Base-by-base conservation (phyloP, 345 rosid species). In the Adansonia digitata region DNA sequence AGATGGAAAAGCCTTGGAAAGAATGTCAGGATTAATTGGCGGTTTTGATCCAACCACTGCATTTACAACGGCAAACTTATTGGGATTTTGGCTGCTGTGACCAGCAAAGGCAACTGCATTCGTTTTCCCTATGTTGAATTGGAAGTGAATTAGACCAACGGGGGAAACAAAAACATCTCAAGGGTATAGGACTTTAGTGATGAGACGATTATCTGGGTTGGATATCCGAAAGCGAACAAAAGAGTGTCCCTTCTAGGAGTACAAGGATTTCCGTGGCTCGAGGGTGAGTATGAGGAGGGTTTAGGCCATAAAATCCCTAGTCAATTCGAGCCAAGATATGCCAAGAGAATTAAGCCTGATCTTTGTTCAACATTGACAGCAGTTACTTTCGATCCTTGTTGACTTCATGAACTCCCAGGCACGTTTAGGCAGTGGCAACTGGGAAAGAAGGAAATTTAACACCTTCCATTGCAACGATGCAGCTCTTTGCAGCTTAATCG, bases 21-120 rank as follows among this genome's bases (percentile, higher is more conserved):
- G 18, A 40, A 40, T 1, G 40, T 40, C 70, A 65, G 70, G 70
- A 69, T 26, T 69, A 18, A 27, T 69, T 39, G 39, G 22, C 5
- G 12, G 14, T 2, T 26, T 27, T 15, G 24, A 48, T 69, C 72
- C 39, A 7, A 68, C 45, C 22, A 68, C 56, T 13, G 37, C 24
- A 26, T 46, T 68, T 17, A 56, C 40, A 27, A 68, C 29, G 14
- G 56, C 46, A 26, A 68, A 45, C 6, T 45, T 39, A 5, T 20
- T 20, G 0, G 55, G 55, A 46, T 13, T 42, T 37, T 43, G 72
- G 37, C 24, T 68, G 22, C 72, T 68, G 1, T 5, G 70, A 46
- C 71, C 53, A 24, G 55, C 55, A 42, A 67, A 22, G 71, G 73
- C 73, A 46, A 48, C 24, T 5, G 55, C 55, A 68, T 43, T 43